Conservation (phyloP, 306 rosid species). For the Urtica urens region DNA sequence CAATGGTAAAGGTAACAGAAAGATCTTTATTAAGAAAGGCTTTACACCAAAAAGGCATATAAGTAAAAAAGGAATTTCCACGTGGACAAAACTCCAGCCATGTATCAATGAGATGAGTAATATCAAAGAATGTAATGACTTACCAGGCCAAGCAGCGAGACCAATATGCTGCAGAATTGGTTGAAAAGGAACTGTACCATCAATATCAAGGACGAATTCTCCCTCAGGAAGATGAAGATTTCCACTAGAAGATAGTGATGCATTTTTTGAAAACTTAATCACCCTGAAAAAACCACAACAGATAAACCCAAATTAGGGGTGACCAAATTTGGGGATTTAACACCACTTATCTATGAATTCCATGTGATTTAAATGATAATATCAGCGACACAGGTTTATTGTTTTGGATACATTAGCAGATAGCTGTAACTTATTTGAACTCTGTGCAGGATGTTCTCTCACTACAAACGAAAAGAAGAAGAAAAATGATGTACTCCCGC, state of each 20-base stretch:
- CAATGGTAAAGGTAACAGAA: no score
- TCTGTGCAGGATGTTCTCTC: no score
- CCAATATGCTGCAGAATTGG: conserved; percentile 95
- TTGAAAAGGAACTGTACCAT: conserved; percentile 82
- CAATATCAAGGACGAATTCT: conserved; percentile 77
- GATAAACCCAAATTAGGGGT: conserved; percentile 3
- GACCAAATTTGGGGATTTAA: no score
- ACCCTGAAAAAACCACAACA: conserved; percentile 36
- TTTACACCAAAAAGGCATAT: background rate
- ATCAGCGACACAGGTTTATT: no score
- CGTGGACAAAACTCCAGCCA: no score
- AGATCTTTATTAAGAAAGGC: no score
- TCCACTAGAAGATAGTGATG: conserved; percentile 31
- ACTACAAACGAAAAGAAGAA: no score
- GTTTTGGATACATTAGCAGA: no score
- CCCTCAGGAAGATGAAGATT: conserved; percentile 63
- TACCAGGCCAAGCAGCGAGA: conserved; percentile 87
- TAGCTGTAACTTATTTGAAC: no score
- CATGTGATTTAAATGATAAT: no score
- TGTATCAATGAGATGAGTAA: background rate
- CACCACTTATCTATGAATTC: no score
- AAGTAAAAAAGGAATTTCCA: conserved; percentile 2
- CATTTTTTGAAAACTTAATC: conserved; percentile 52
- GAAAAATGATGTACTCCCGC: background rate
- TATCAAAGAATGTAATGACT: conserved; percentile 17